These are phyloP conservation scores for Termitomyces sp. DNA, from an alignment of 768 basidiomycete species.

Conservation along the genomic window DNA sequence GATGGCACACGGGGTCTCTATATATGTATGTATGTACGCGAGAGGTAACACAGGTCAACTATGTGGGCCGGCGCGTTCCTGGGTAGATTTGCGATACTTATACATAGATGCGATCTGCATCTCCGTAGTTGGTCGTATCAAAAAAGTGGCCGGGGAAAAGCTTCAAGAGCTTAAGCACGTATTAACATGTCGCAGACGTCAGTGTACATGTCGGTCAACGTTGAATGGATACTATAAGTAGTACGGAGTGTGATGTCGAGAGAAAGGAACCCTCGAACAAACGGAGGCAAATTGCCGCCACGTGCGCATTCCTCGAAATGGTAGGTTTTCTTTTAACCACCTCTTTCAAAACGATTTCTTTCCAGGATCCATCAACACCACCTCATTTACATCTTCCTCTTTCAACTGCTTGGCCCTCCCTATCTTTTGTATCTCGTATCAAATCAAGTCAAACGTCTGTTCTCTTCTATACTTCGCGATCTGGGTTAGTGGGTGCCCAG, in stretches of 20 bases:
- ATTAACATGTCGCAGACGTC: not conserved
- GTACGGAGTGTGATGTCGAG: not conserved
- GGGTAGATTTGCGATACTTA: not conserved
- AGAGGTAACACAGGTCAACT: too few species aligned
- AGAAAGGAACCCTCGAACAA: not conserved
- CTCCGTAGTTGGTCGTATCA: too few species aligned
- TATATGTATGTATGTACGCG: too few species aligned
- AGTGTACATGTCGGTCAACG: not conserved
- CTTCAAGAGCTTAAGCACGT: too few species aligned
- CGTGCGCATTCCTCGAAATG: conserved; percentile 22
- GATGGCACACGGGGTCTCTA: not conserved
- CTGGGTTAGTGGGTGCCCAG: conserved; percentile 9
- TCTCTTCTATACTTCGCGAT: conserved; percentile 3
- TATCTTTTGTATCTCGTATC: not conserved
- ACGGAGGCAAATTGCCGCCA: conserved; percentile 31
- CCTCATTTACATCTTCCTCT: not conserved
- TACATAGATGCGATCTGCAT: not conserved
- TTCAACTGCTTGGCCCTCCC: not conserved
- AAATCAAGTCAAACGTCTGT: not conserved
- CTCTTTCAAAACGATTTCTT: conserved; percentile 10
- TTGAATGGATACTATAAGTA: not conserved
- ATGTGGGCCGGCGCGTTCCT: too few species aligned
- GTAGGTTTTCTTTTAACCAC: conserved; percentile 11
- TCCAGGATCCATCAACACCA: conserved; percentile 6
- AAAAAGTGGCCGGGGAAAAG: too few species aligned